phyloP scores from a whole-genome alignment of 78 protist species.

The Pigoraptor vietnamica region DNA sequence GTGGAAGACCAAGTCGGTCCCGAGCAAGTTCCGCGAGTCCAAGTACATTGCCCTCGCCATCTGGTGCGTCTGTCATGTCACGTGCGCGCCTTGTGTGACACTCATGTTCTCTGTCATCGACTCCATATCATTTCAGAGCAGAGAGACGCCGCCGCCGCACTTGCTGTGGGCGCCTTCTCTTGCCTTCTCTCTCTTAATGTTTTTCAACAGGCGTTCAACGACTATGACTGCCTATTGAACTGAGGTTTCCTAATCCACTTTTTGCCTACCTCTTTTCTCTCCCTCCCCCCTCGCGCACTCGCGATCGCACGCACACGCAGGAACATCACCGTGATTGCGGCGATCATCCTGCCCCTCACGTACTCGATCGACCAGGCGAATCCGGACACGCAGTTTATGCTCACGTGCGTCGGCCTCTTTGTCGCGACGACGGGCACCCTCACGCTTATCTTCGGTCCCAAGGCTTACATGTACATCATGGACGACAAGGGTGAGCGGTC shows the following conservation, averaged over 20 bases:
- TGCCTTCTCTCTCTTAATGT: too few species aligned
- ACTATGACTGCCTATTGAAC: background rate
- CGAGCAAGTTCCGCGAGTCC: background rate
- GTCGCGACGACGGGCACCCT: background rate
- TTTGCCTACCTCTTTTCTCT: background rate
- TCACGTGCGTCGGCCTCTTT: background rate
- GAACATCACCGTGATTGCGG: background rate
- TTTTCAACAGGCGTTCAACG: too few species aligned
- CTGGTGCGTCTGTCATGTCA: background rate
- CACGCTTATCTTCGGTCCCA: background rate
- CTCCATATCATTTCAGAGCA: too few species aligned
- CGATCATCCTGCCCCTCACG: background rate
- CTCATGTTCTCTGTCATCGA: background rate
- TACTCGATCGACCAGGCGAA: background rate
- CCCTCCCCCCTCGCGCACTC: too few species aligned
- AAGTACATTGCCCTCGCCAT: background rate
- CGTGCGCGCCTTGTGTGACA: too few species aligned
- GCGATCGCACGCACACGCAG: too few species aligned
- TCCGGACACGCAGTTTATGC: background rate
- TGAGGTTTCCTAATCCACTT: background rate
- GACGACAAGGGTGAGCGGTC: background rate
- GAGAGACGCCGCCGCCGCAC: too few species aligned
- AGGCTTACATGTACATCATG: background rate
- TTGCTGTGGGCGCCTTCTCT: too few species aligned
- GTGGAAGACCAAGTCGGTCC: background rate